Evolutionary conservation across 2,329 filamentous ascomycete genomes (phyloP).

Genomic region (Claviceps sp.): DNA sequence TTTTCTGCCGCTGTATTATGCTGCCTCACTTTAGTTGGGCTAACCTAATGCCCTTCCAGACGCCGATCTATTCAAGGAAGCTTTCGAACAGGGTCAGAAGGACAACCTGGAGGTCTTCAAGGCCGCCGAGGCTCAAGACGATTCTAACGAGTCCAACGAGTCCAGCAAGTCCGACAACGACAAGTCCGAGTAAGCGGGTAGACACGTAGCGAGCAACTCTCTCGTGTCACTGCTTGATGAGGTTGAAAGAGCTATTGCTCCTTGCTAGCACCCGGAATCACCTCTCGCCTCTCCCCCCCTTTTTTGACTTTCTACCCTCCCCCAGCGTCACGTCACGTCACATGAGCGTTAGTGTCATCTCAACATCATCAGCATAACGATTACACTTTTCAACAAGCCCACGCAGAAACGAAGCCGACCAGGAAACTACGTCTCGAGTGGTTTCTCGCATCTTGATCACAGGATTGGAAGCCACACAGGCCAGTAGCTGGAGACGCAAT

Average conservation of each 20-base stretch:
- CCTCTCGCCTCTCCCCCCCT: neutral
- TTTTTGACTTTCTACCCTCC: neutral
- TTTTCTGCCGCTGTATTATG: neutral
- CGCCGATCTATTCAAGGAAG: slow-evolving; percentile 94
- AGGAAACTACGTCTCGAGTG: neutral
- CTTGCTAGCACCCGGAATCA: slow-evolving; percentile 5
- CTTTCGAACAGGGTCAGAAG: slow-evolving; percentile 91
- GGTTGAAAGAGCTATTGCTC: slow-evolving; percentile 2
- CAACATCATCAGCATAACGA: slow-evolving; percentile 7
- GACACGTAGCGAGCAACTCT: neutral
- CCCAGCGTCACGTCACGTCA: slow-evolving; percentile 6
- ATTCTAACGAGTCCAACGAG: slow-evolving; percentile 13
- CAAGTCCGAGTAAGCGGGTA: slow-evolving; percentile 4
- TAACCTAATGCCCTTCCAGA: slow-evolving; percentile 36
- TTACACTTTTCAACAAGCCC: neutral
- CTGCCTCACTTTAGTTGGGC: neutral
- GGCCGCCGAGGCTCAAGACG: slow-evolving; percentile 19
- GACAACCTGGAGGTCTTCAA: slow-evolving; percentile 84
- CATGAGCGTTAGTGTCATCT: slow-evolving; percentile 9
- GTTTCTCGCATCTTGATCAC: neutral
- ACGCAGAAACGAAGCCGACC: neutral
- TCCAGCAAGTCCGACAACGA: neutral
- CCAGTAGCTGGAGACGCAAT: slow-evolving; percentile 1
- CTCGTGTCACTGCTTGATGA: neutral
- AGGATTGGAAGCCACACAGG: slow-evolving; percentile 1